These are phyloP conservation scores for Lasiosphaeria hispida DNA, from an alignment of 495 filamentous ascomycete species.

Conservation along the genomic window DNA sequence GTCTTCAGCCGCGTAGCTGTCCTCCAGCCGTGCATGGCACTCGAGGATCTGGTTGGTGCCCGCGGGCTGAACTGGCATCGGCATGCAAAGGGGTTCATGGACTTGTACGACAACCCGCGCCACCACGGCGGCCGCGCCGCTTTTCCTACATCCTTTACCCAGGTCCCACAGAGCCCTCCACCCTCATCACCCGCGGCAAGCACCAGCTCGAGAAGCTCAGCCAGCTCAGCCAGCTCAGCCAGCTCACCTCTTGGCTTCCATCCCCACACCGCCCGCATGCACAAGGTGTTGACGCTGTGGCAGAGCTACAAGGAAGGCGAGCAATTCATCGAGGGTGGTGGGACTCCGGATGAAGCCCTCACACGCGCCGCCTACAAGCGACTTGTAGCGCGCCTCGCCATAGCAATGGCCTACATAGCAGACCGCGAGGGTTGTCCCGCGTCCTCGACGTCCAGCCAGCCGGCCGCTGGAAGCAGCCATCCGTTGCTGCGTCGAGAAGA, in stretches of 20 bases:
- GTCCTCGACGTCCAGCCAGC: background rate
- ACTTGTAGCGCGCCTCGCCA: slow-evolving; percentile 13
- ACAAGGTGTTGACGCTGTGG: slow-evolving; percentile 17
- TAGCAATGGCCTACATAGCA: slow-evolving; percentile 18
- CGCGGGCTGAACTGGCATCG: slow-evolving; percentile 18
- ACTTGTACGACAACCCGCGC: slow-evolving; percentile 19
- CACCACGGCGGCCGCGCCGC: slow-evolving; percentile 8
- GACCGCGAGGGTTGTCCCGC: background rate
- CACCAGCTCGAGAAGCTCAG: too few species aligned
- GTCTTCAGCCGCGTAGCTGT: slow-evolving; percentile 12
- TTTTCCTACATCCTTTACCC: background rate
- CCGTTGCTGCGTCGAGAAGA: background rate
- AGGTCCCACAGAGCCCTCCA: background rate
- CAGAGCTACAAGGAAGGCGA: slow-evolving; percentile 22
- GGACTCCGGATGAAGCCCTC: slow-evolving; percentile 3
- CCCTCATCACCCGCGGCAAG: background rate
- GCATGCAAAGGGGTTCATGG: slow-evolving; percentile 10
- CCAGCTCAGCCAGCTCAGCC: too few species aligned
- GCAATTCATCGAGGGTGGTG: slow-evolving; percentile 10
- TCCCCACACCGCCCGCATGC: background rate
- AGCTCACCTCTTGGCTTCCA: background rate
- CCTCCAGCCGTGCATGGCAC: slow-evolving; percentile 23
- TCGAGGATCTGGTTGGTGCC: slow-evolving; percentile 18
- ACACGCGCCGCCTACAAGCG: slow-evolving; percentile 13
- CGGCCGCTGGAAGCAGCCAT: background rate